Base-by-base conservation (phyloP, 2,329 filamentous ascomycete genomes). In the Ophiocordyceps camponoti-saundersi region DNA sequence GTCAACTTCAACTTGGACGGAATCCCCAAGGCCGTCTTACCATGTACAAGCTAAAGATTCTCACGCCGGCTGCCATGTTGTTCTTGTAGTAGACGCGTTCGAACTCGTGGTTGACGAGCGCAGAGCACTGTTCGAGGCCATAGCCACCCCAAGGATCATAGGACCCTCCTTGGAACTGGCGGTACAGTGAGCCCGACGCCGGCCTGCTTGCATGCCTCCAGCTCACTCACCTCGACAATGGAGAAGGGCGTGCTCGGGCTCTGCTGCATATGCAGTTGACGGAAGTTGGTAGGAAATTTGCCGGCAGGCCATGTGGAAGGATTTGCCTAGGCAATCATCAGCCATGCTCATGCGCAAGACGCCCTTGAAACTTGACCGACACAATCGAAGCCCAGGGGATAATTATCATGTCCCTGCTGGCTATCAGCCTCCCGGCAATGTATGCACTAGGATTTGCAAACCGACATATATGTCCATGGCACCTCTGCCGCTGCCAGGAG, bases 71-170 rank as follows among this genome's bases (percentile, higher is more conserved):
- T 36, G 77, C 76, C 46, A 80, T 75, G 46, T 79, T 70, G 53
- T 87, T 85, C 69, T 89, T 90, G 61, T 87, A 85, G 57, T 88
- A 86, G 0, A 92, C 79, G 16, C 84, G 69, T 50, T 83, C 77
- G 51, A 86, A 87, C 53, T 88, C 81, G n/a, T 79, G 67, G 50
- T 83, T 82, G 4, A 85, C 65, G 3, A 89, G 68, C 3, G 68
- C 64, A 4, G 73, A 67, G 54, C 86, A 92, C 48, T 79, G 67
- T 3, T 75, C 77, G 45, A 84, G 85, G 0, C 83, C 82, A 15
- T 68, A 64, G 16, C 83, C 84, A 44, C 83, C 85, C 75, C 83
- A 90, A 0, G 79, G 77, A 56, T 87, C 82, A 50, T 82, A 87
- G 0, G 78, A 69, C 21, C 82, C 82, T 1, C 75, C 82, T 68